Percentiles rank a stretch among this genome's conserved stretches.
These are phyloP conservation scores for Hortaea sp. DNA, from an alignment of 2,329 filamentous ascomycete species.

Conservation along the genomic window DNA sequence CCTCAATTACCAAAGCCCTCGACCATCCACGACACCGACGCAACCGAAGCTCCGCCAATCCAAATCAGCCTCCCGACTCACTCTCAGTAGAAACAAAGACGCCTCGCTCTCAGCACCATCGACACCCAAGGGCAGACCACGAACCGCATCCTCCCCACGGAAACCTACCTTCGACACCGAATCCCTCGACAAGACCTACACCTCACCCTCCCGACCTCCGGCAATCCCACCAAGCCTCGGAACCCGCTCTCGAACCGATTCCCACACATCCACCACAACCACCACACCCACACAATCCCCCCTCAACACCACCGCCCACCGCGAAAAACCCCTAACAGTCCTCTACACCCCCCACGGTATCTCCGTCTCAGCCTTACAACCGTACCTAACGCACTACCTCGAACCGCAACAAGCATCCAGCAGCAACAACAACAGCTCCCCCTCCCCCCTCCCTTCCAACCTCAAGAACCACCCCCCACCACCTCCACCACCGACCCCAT, in stretches of 20 bases:
- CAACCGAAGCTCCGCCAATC: background rate
- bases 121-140: background rate
- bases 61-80: background rate
- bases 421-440: too few species aligned
- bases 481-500: too few species aligned
- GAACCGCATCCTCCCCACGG: background rate
- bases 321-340: conserved; percentile 42
- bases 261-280: background rate
- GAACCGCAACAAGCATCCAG: conserved; percentile 40
- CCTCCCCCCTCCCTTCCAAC: background rate
- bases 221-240: background rate
- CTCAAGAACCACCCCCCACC: background rate
- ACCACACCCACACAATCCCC: background rate
- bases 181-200: background rate
- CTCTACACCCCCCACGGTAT: conserved; percentile 58
- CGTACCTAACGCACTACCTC: conserved; percentile 50
- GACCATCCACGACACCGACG: background rate
- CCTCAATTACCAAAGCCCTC: background rate
- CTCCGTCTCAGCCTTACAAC: conserved; percentile 41
- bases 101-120: background rate
- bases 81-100: background rate
- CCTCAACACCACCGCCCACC: conserved; percentile 1
- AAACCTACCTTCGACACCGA: background rate
- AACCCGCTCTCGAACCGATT: too few species aligned
- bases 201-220: background rate